Base-by-base conservation (phyloP, 306 rosid genomes). In the Medicago lupulina region DNA sequence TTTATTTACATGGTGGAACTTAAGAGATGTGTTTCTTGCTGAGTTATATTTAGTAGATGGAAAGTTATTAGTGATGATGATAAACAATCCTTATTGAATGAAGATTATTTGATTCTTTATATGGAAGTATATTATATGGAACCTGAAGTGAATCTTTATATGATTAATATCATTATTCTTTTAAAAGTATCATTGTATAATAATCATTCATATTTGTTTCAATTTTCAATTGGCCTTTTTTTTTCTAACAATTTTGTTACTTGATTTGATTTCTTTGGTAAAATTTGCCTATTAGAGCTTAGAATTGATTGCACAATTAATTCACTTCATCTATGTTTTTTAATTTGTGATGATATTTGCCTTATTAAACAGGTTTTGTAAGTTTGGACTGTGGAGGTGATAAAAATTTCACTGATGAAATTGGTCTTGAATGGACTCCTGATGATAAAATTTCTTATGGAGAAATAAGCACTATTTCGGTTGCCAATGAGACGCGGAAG, bases 371-470 rank as follows among this genome's bases (percentile, higher is more conserved):
- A 95, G 97, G 97, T 71, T 95, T 92, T 82, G 86, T 92, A 60
- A 95, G 99, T 86, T 77, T 95, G 85, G 98, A 95, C 83, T 95
- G 99, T 80, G 97, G 99, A 75, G 99, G 99, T 68, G 75, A 75
- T 44, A 88, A 64, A 58, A 81, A 65, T 68, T 95, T 86, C 89
- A 84, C 83, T 4, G 98, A 95, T 61, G 91, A 86, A n/a, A 83
- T 95, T 76, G 98, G 99, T 54, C 81, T 95, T 68, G 8, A 53
- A 19, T 95, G 99, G 99, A 84, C 74, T 83, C 91, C 93, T 71
- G 95, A 89, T 70, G 90, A 82, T 77, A 72, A 72, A 25, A 62
- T 89, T 43, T 51, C 34, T 58, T 88, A 47, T 18, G 99, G 99
- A 23, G 90, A 92, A 77, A 67, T 85, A 67, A 76, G 87, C 55